Conservation (phyloP, 176 grass and related monocot genomes). For the Stipa capillata region DNA sequence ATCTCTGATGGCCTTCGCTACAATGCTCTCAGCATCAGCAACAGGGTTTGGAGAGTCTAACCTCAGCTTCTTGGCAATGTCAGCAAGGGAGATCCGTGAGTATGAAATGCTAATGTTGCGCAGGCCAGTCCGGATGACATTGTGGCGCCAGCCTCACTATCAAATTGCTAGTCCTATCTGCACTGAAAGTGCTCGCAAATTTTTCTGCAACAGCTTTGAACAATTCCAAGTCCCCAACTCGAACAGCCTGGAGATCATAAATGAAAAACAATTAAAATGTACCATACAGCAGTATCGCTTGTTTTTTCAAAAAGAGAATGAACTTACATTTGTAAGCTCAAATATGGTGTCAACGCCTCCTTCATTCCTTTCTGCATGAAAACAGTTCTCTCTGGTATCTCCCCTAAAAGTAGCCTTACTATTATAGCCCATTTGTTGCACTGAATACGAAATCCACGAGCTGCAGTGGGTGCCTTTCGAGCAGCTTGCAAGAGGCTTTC, state of each 20-base stretch:
- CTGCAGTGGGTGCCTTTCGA: conserved; percentile 62
- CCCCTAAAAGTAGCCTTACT: conserved; percentile 59
- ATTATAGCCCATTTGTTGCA: conserved; percentile 87
- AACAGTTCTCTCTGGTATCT: conserved; percentile 77
- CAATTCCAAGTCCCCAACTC: conserved; percentile 74
- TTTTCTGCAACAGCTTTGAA: conserved; percentile 72
- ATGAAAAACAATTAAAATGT: conserved; percentile 5
- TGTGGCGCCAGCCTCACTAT: conserved; percentile 76
- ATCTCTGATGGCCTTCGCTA: conserved; percentile 75
- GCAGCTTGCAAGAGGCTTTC: conserved; percentile 88
- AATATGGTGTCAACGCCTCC: conserved; percentile 64
- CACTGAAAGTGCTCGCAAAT: conserved; percentile 55
- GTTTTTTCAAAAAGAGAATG: background rate
- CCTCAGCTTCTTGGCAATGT: conserved; percentile 75
- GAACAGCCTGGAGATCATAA: conserved; percentile 52
- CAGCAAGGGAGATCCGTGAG: conserved; percentile 70
- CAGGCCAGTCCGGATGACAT: conserved; percentile 81
- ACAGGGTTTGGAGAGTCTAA: conserved; percentile 54
- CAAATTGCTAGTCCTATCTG: conserved; percentile 67
- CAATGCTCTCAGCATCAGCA: conserved; percentile 79
- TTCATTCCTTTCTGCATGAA: conserved; percentile 97
- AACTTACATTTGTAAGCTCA: conserved; percentile 76
- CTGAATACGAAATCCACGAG: conserved; percentile 65
- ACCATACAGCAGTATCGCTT: background rate
- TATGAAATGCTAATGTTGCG: conserved; percentile 85